Conservation (phyloP, 768 basidiomycete genomes). For the Xerocomellus dryophilus region DNA sequence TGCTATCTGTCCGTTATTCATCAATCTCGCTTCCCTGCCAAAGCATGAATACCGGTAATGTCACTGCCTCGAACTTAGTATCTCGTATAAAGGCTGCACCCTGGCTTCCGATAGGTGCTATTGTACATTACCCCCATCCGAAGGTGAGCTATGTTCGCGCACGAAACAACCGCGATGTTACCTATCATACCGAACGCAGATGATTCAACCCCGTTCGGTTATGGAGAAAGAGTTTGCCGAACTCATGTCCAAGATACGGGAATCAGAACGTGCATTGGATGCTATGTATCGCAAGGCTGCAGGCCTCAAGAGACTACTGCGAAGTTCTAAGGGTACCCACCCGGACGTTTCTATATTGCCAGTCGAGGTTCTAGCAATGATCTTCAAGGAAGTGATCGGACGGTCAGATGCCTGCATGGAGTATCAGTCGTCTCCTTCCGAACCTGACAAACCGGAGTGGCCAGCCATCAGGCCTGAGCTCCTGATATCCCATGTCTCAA, state of each 20-base stretch:
- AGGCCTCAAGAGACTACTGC: slow-evolving; percentile 9
- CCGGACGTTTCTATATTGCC: slow-evolving; percentile 22
- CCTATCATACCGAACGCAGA: slow-evolving; percentile 2
- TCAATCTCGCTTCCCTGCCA: slow-evolving; percentile 9
- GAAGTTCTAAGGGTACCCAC: neutral
- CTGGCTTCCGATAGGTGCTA: neutral
- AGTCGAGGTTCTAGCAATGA: slow-evolving; percentile 26
- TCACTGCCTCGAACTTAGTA: slow-evolving; percentile 8
- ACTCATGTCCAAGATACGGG: slow-evolving; percentile 21
- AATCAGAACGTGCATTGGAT: slow-evolving; percentile 17
- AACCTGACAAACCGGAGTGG: slow-evolving; percentile 7
- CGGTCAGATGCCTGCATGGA: slow-evolving; percentile 1
- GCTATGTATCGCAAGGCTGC: slow-evolving; percentile 21
- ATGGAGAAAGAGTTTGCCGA: slow-evolving; percentile 14
- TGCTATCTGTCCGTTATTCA: neutral
- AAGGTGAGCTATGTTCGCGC: slow-evolving; percentile 11
- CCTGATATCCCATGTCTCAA: slow-evolving; percentile 41
- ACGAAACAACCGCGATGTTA: neutral
- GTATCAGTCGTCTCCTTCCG: neutral
- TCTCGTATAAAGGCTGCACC: slow-evolving; percentile 13
- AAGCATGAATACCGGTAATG: neutral
- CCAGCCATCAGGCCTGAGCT: slow-evolving; percentile 27
- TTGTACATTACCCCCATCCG: neutral
- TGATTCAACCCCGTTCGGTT: slow-evolving; percentile 4
- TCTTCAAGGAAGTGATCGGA: slow-evolving; percentile 21